phyloP scores from a whole-genome alignment of 2,329 filamentous ascomycete species.

The Onygenales sp. region DNA sequence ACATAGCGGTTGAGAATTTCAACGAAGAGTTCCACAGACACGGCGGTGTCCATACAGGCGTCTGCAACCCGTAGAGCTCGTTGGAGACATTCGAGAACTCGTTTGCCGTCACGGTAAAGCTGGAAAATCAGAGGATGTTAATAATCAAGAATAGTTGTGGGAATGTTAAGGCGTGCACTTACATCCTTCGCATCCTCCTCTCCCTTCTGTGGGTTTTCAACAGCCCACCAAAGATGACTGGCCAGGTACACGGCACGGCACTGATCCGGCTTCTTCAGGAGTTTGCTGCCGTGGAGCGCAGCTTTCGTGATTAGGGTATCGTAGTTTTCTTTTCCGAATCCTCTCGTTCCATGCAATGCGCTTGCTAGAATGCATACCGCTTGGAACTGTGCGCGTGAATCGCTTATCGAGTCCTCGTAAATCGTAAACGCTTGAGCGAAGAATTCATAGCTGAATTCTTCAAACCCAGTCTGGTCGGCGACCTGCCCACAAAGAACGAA shows the following conservation, averaged over 20 bases:
- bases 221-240: constrained; percentile 96
- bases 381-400: constrained; percentile 95
- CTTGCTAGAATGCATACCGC: constrained; percentile 91
- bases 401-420: constrained; percentile 92
- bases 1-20: constrained; percentile 98
- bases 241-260: constrained; percentile 94
- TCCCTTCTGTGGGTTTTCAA: constrained; percentile 64
- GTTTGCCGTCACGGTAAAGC: constrained; percentile 95
- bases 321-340: constrained; percentile 95
- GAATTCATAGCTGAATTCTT: constrained; percentile 96
- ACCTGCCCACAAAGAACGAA: constrained; percentile 90
- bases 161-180: constrained; percentile 27
- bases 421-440: constrained; percentile 97
- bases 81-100: constrained; percentile 91
- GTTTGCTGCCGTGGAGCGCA: constrained; percentile 89
- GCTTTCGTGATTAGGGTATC: constrained; percentile 98
- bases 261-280: constrained; percentile 96
- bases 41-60: constrained; percentile 96
- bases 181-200: constrained; percentile 77
- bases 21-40: constrained; percentile 95
- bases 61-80: constrained; percentile 91
- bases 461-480: constrained; percentile 80
- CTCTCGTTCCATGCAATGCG: constrained; percentile 75
- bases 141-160: background rate
- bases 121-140: constrained; percentile 1